Evolutionary conservation across 1,284 basidiomycete genomes (phyloP), one percentile per base, ranked within the genome.

Genomic region (Papiliotrema nemorosa): DNA sequence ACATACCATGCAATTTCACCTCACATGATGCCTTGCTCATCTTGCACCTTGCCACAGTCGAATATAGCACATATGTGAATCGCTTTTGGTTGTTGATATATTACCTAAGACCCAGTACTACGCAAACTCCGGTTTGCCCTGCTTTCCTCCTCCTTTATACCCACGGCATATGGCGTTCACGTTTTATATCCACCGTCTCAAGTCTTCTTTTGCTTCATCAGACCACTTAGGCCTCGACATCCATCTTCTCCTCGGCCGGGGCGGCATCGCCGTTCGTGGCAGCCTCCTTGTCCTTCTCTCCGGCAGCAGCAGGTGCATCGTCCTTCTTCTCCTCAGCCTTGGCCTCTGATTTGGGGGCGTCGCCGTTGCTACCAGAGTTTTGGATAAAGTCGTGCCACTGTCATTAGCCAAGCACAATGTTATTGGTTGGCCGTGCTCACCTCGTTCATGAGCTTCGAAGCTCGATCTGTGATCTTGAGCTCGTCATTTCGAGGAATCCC

Each of bases 401-500:
- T 5, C 7, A 35, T 22, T 5, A 9, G 25, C 18, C 22, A 50
- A 21, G 34, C 13, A n/a, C 24, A 3, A 36, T 21, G 35, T 14
- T 33, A 35, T 10, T n/a, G 24, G 27, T n/a, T 5, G 21, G 21
- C 29, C 26, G 12, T 5, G 7, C 71, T 47, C 27, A 72, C 70
- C 57, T 74, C 75, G 50, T 69, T 62, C 64, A 77, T 77, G 31
- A 81, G 70, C 58, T 72, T 75, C 47, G 69, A 58, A 3, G 79
- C 76, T 29, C 93, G 85, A 24, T 85, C 81, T 49, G 84, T 84
- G 80, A 97, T 93, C 60, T 87, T 81, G 79, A 85, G 90, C 69
- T 94, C 85, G 33, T 83, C 84, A 66, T 97, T 87, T 50, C 84
- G 79, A 13, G 93, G 90, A 22, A 96, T 84, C 25, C 77, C 77